These are phyloP conservation scores for Spathaspora arborariae DNA, from an alignment of 805 yeast species.

Conservation along the genomic window DNA sequence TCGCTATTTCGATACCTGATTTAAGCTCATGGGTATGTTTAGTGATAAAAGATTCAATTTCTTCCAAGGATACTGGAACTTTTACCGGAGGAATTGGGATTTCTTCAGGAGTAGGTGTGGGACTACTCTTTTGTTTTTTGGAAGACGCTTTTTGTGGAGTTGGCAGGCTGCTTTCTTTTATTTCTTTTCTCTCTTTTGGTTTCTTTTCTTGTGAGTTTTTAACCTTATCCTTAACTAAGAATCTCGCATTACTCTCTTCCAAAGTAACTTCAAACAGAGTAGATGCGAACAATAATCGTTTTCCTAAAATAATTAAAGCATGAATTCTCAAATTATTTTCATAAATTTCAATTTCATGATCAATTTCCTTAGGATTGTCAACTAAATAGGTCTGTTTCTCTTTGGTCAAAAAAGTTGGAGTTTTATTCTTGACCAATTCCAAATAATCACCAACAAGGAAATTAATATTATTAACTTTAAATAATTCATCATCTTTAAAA, in stretches of 20 bases:
- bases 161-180: neutral
- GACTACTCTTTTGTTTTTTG: neutral
- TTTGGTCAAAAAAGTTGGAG: slow-evolving; percentile 14
- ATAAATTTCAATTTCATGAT: slow-evolving; percentile 12
- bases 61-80: slow-evolving; percentile 29
- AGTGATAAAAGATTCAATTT: slow-evolving; percentile 33
- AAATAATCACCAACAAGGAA: slow-evolving; percentile 20
- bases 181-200: neutral
- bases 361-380: neutral
- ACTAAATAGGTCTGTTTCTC: neutral
- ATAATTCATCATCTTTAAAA: slow-evolving; percentile 53
- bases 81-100: neutral
- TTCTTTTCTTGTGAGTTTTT: neutral
- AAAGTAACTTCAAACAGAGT: slow-evolving; percentile 5
- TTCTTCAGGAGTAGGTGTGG: neutral
- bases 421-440: slow-evolving; percentile 6
- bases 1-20: slow-evolving; percentile 4
- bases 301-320: slow-evolving; percentile 22
- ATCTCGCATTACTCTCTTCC: neutral
- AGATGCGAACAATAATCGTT: slow-evolving; percentile 15
- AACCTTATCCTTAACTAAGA: neutral
- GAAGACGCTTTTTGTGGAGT: neutral
- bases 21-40: slow-evolving; percentile 30
- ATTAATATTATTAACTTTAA: slow-evolving; percentile 21
- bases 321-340: slow-evolving; percentile 26